phyloP scores from a whole-genome alignment of 495 filamentous ascomycete genomes.

The Lasiosphaeris hirsuta region DNA sequence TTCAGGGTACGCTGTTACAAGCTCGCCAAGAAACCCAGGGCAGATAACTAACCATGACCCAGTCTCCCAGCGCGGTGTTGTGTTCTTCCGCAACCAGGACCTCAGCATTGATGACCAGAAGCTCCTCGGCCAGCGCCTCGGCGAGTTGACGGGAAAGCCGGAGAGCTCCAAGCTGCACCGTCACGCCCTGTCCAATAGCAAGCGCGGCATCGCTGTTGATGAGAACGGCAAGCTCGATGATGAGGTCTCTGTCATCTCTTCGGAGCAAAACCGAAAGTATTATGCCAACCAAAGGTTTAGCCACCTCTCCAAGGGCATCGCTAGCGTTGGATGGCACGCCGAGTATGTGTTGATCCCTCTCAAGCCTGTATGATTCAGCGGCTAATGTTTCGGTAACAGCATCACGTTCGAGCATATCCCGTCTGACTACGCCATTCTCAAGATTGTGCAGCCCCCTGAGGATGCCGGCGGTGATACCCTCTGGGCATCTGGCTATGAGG shows the following conservation, averaged over 20 bases:
- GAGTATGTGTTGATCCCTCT: slow-evolving; percentile 21
- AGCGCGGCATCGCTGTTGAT: slow-evolving; percentile 46
- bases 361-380: not conserved
- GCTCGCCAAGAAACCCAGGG: not conserved
- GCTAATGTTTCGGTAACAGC: slow-evolving; percentile 30
- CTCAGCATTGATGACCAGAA: slow-evolving; percentile 61
- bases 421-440: slow-evolving; percentile 60
- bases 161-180: slow-evolving; percentile 58
- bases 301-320: slow-evolving; percentile 43
- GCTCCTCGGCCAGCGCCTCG: slow-evolving; percentile 61
- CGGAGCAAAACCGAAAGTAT: slow-evolving; percentile 60
- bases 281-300: slow-evolving; percentile 52
- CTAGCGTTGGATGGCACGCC: slow-evolving; percentile 35
- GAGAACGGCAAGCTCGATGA: slow-evolving; percentile 57
- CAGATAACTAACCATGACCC: slow-evolving; percentile 3
- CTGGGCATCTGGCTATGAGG: slow-evolving; percentile 67
- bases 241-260: slow-evolving; percentile 68
- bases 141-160: slow-evolving; percentile 62
- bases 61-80: slow-evolving; percentile 73
- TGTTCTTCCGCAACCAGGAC: slow-evolving; percentile 70
- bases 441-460: slow-evolving; percentile 54
- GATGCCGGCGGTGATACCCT: slow-evolving; percentile 63
- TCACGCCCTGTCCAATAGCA: slow-evolving; percentile 56
- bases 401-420: slow-evolving; percentile 61
- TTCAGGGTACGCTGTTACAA: slow-evolving; percentile 51